Evolutionary conservation across 345 rosid species (phyloP), one percentile per base, ranked within the genome.

Genomic region (Eucalyptus regnans): DNA sequence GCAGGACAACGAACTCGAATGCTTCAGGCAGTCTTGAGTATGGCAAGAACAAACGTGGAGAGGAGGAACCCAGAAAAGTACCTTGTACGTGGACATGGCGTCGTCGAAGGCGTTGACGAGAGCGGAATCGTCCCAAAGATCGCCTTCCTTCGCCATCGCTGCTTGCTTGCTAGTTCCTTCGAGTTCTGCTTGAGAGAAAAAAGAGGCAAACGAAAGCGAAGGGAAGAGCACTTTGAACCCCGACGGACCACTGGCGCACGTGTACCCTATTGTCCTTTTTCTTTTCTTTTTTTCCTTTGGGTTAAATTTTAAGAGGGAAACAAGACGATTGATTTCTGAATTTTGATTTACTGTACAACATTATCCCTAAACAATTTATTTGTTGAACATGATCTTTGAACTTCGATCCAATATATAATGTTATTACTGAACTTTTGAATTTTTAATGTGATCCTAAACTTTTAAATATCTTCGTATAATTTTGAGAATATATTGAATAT

Each of bases 51-150:
- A 8, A 27, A 41, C 9, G 50, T 25, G 48, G 23, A n/a, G 33
- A 33, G 8, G 29, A 15, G 15, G 20, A 25, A 18, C 6, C 56
- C 5, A 87, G 58, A 85, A 50, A 86, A 71, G 86, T 56, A 95
- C 96, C 95, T 93, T 94, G 92, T 94, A 94, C 81, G 89, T 92
- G 88, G 92, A 93, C 91, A 95, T 92, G 92, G 96, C 97, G 86
- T 92, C 90, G 88, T 95, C 94, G 91, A 95, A 94, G 50, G 97
- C 97, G 90, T 91, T 87, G 89, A 95, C 25, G 87, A 95, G 95
- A 66, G 93, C 94, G 1, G 94, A 93, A 89, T 95, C 97, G 79
- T 94, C 97, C 97, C 96, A 95, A 15, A 95, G 81, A 23, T 93
- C 94, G 18, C 92, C 93, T 89, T 89, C 95, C 90, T 90, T 92